Base-by-base conservation (phyloP, 1,284 basidiomycete genomes). In the Cystobasidium pallidum region DNA sequence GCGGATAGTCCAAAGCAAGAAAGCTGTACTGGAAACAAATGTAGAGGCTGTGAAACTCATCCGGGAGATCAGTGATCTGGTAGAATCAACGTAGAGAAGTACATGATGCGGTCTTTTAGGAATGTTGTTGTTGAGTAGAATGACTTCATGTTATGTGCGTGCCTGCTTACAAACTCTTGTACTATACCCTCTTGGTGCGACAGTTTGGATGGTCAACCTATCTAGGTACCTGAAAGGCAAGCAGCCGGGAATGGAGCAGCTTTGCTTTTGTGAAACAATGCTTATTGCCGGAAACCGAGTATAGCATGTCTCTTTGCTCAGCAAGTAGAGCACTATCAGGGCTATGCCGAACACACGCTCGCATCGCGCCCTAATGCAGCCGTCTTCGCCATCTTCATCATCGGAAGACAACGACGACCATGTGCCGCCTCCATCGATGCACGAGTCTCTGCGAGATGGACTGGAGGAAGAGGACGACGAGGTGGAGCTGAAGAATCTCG, bases 21-120 rank as follows among this genome's bases (percentile, higher is more conserved):
- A 49, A 15, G 54, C 57, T 21, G 32, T 67, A 21, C 51, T 71
- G 19, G 41, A 59, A 28, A 26, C 21, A 52, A 76, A 66, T 51
- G 66, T 26, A 1, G 68, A 64, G 49, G 68, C 66, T n/a, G 3
- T n/a, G 49, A 57, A 58, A 21, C 62, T 74, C 2, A 30, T 64
- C 6, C 30, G 10, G 10, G 72, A 73, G 51, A 65, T 73, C 11
- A 39, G 28, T 30, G 21, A 43, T 13, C 32, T 73, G 51, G 47
- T 52, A 32, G 62, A 64, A 51, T 34, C 54, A 13, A 57, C 17
- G 10, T 57, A 57, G 54, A 57, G 30, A n/a, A n/a, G n/a, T n/a
- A n/a, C n/a, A n/a, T n/a, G n/a, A n/a, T n/a, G n/a, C n/a, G n/a
- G n/a, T n/a, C n/a, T n/a, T n/a, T n/a, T n/a, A n/a, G n/a, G n/a